These are phyloP conservation scores for Arabidopsis thaliana DNA, from an alignment of 345 rosid genomes.

Conservation along the genomic window TAIR10.1 NC_003076.8:21193001-21193500, in stretches of 20 bases:
- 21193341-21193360: neutral
- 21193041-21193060: neutral
- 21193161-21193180: neutral
- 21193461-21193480: no score
- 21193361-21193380: no score
- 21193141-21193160: neutral
- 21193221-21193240: neutral
- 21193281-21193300: neutral
- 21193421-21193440: no score
- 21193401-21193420: no score
- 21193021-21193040: neutral
- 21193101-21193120: neutral
- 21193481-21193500: no score
- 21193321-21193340: neutral
- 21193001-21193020: neutral
- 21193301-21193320: neutral
- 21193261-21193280: neutral
- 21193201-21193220: neutral
- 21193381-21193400: no score
- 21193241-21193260: neutral
- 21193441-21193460: no score
- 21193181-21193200: neutral
- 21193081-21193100: neutral
- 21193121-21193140: constrained; percentile 9
- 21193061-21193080: constrained; percentile 5